Evolutionary conservation across 2,329 filamentous ascomycete species (phyloP).

Genomic region (Sclerotinia spermophila): DNA sequence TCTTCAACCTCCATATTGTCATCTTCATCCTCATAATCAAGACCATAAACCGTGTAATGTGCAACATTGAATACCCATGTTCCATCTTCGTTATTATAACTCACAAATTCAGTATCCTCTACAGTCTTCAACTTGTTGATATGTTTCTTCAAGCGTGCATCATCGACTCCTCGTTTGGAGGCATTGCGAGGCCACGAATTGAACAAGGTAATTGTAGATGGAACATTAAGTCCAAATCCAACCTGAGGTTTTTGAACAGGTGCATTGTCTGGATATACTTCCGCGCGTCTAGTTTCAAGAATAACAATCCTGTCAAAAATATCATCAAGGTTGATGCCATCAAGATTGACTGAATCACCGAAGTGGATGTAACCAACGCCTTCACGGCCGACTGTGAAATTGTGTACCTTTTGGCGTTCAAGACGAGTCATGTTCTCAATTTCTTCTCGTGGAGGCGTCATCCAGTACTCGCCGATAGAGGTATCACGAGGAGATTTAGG

Average conservation of each 20-base stretch:
- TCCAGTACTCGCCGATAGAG: constrained; percentile 75
- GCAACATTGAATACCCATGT: constrained; percentile 91
- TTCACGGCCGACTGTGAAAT: constrained; percentile 78
- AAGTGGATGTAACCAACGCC: constrained; percentile 81
- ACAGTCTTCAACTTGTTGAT: constrained; percentile 77
- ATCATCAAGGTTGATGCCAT: constrained; percentile 72
- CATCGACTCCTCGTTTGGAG: constrained; percentile 59
- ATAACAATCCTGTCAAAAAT: constrained; percentile 73
- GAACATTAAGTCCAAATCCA: constrained; percentile 89
- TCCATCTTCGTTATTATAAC: constrained; percentile 75
- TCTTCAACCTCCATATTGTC: constrained; percentile 62
- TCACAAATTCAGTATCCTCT: constrained; percentile 73
- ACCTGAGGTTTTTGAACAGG: constrained; percentile 73
- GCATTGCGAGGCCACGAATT: constrained; percentile 85
- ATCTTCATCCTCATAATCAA: constrained; percentile 72
- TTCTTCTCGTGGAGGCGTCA: constrained; percentile 70
- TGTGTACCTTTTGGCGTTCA: constrained; percentile 68
- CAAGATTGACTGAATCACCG: constrained; percentile 77
- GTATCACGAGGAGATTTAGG: constrained; percentile 16
- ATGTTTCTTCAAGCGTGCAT: constrained; percentile 74
- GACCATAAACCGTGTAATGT: constrained; percentile 93
- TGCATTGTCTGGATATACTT: constrained; percentile 66
- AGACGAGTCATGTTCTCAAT: constrained; percentile 75
- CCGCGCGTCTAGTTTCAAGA: constrained; percentile 73
- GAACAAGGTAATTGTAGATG: constrained; percentile 79